Conservation (phyloP, 805 yeast genomes). For the Groenewaldozyma tartarivorans region DNA sequence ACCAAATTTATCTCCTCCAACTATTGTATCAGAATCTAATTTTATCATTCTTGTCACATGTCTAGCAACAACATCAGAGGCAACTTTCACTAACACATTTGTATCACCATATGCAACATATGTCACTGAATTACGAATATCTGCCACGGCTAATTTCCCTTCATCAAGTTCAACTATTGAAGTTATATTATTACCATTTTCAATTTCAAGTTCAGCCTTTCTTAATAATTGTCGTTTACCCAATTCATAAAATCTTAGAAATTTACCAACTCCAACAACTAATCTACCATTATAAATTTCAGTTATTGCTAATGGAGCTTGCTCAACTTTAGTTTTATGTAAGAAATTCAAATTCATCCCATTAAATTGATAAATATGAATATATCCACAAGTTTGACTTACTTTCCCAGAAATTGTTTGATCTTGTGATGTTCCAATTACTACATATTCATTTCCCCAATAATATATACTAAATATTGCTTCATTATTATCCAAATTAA, state of each 20-base stretch:
- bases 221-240: conserved; percentile 75
- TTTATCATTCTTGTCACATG: conserved; percentile 51
- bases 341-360: conserved; percentile 35
- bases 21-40: conserved; percentile 66
- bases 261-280: conserved; percentile 46
- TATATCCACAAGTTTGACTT: conserved; percentile 15
- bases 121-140: conserved; percentile 55
- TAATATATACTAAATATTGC: conserved; percentile 31
- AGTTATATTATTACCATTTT: conserved; percentile 27
- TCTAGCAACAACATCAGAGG: conserved; percentile 60
- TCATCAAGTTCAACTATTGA: conserved; percentile 47
- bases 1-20: conserved; percentile 86
- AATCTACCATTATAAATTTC: conserved; percentile 47
- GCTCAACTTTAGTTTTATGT: conserved; percentile 52
- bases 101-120: conserved; percentile 43
- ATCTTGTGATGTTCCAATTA: conserved; percentile 24
- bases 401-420: conserved; percentile 14
- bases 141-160: conserved; percentile 58
- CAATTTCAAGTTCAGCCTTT: conserved; percentile 43
- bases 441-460: conserved; percentile 23
- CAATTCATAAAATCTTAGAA: conserved; percentile 53
- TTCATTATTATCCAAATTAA: conserved; percentile 38
- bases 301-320: conserved; percentile 38
- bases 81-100: conserved; percentile 45
- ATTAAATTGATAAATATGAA: conserved; percentile 24